phyloP scores from a whole-genome alignment of 2,329 filamentous ascomycete genomes.

The Sphaerulina vaccinii region DNA sequence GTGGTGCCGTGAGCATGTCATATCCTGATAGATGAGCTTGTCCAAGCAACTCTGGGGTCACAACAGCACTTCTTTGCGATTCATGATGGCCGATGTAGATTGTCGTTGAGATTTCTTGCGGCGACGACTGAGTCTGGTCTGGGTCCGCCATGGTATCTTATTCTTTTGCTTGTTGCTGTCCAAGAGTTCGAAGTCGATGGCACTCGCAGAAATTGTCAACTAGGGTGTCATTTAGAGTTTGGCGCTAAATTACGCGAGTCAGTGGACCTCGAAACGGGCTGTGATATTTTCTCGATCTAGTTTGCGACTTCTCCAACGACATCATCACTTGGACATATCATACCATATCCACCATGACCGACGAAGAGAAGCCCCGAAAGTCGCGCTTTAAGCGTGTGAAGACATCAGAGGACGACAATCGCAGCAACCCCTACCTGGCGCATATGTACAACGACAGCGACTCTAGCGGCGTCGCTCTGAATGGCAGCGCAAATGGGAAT shows the following conservation, averaged over 20 bases:
- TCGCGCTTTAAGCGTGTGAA: constrained; percentile 49
- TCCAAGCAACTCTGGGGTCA: constrained; percentile 60
- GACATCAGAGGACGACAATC: constrained; percentile 57
- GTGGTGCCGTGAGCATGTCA: constrained; percentile 73
- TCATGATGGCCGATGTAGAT: constrained; percentile 78
- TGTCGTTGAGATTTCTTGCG: constrained; percentile 43
- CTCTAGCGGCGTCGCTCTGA: constrained; percentile 33
- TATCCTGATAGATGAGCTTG: constrained; percentile 65
- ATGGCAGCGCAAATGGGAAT: constrained; percentile 31
- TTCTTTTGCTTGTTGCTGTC: too few species aligned
- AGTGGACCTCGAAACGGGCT: too few species aligned
- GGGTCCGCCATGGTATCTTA: constrained; percentile 16
- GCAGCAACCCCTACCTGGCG: constrained; percentile 82
- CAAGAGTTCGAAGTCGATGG: too few species aligned
- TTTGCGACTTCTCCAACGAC: constrained; percentile 1
- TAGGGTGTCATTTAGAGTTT: too few species aligned
- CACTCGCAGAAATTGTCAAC: too few species aligned
- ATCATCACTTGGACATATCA: not conserved
- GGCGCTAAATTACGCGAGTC: too few species aligned
- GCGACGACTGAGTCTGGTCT: constrained; percentile 1
- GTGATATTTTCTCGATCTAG: constrained; percentile 3
- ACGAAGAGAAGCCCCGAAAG: constrained; percentile 27
- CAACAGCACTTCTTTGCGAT: constrained; percentile 49
- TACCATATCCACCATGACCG: constrained; percentile 46
- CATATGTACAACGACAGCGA: constrained; percentile 67